phyloP scores from a whole-genome alignment of 176 grass and related monocot genomes.

The Hordeum vulgare region MorexV3_pseudomolecules_assembly NC_058518.1:26293165-26293664 shows the following conservation, averaged over 20 bases:
- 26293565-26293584: neutral
- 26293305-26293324: neutral
- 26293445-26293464: neutral
- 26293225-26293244: constrained; percentile 32
- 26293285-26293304: neutral
- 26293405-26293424: constrained; percentile 1
- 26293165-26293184: neutral
- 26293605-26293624: neutral
- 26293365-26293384: neutral
- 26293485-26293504: neutral
- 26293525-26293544: neutral
- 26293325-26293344: neutral
- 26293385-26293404: neutral
- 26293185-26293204: neutral
- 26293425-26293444: neutral
- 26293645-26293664: neutral
- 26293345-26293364: neutral
- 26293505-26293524: neutral
- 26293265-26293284: constrained; percentile 9
- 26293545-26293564: neutral
- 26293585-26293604: neutral
- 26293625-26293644: neutral
- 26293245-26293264: constrained; percentile 77
- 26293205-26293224: neutral
- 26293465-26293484: neutral